A percentile compares a stretch with the other conserved stretches of the same genome.
phyloP scores from a whole-genome alignment of 148 eudicot species.

The Suaeda aralocaspica region DNA sequence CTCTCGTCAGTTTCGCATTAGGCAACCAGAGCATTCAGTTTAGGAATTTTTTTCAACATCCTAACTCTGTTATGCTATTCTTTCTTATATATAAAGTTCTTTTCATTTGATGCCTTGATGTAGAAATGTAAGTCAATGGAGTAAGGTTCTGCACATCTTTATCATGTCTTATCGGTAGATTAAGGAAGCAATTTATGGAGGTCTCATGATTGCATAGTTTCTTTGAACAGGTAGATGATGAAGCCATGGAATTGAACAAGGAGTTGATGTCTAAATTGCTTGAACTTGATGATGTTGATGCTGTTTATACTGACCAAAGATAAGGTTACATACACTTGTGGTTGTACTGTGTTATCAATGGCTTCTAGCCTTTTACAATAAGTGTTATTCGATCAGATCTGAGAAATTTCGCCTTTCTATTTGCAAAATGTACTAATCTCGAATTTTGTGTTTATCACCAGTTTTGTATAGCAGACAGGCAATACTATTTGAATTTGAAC shows the following conservation, averaged over 20 bases:
- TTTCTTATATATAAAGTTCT: too few relatives aligned
- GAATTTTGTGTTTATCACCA: background rate
- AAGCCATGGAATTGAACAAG: slow-evolving; percentile 93
- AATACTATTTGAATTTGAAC: background rate
- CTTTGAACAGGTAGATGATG: slow-evolving; percentile 78
- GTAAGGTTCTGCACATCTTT: too few relatives aligned
- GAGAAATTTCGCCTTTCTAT: background rate
- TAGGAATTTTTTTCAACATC: too few relatives aligned
- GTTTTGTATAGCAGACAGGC: slow-evolving; percentile 15
- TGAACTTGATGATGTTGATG: slow-evolving; percentile 96
- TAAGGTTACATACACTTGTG: slow-evolving; percentile 21
- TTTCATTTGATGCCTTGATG: too few relatives aligned
- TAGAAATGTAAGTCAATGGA: too few relatives aligned
- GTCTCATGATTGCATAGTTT: background rate
- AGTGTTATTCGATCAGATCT: background rate
- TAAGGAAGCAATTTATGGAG: background rate
- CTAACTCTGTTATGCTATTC: too few relatives aligned
- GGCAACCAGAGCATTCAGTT: too few relatives aligned
- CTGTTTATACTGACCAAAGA: slow-evolving; percentile 84
- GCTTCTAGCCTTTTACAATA: background rate
- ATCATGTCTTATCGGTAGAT: too few relatives aligned
- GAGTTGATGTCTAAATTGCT: slow-evolving; percentile 80
- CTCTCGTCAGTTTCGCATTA: too few relatives aligned
- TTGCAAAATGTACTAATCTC: background rate
- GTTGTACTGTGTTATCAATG: background rate